Evolutionary conservation across 306 rosid genomes (phyloP).

Genomic region (Cicer pinnatifidum): DNA sequence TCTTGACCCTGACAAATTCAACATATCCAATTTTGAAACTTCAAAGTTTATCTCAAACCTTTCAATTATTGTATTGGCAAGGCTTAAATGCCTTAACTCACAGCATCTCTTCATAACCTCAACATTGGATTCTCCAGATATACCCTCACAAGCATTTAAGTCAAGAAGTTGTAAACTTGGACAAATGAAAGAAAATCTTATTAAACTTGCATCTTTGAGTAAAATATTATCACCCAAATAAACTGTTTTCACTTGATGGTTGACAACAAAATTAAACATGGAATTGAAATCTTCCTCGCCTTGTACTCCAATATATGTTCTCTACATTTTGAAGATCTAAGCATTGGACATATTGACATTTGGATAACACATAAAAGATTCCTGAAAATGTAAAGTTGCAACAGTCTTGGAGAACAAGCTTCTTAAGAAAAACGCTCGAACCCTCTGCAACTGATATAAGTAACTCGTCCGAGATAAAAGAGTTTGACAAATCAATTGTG

Average conservation of each 20-base stretch:
- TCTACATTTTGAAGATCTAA: constrained; percentile 69
- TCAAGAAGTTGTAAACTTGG: constrained; percentile 65
- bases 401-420: constrained; percentile 60
- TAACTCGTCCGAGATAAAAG: constrained; percentile 62
- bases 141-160: constrained; percentile 48
- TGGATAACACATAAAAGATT: constrained; percentile 52
- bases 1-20: constrained; percentile 48
- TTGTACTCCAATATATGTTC: constrained; percentile 49
- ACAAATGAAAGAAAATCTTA: constrained; percentile 50
- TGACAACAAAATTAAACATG: constrained; percentile 26
- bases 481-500: constrained; percentile 54
- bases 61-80: constrained; percentile 43
- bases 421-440: constrained; percentile 52
- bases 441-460: constrained; percentile 60
- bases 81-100: constrained; percentile 55
- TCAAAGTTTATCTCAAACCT: constrained; percentile 50
- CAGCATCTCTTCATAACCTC: constrained; percentile 57
- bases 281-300: constrained; percentile 40
- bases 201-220: constrained; percentile 46
- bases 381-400: constrained; percentile 58
- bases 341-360: constrained; percentile 54
- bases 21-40: constrained; percentile 55
- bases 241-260: constrained; percentile 52
- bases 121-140: constrained; percentile 54
- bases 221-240: constrained; percentile 52